Evolutionary conservation across 768 basidiomycete species (phyloP), one percentile per base, ranked within the genome.

Genomic region (Russula emetica): DNA sequence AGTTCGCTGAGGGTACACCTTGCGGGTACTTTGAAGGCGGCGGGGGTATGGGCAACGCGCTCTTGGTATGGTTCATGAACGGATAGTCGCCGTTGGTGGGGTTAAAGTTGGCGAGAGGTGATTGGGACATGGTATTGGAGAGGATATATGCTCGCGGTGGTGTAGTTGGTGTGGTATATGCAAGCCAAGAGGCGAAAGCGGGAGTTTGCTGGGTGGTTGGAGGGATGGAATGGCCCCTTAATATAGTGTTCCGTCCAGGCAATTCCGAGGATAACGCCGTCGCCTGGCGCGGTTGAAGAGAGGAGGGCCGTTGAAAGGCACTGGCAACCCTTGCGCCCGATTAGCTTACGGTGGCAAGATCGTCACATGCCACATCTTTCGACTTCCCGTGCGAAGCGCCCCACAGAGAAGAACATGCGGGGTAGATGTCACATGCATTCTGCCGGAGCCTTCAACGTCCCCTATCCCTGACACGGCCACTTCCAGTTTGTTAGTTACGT

Each of bases 1-100:
- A 50, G 24, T 66, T 71, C n/a, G 76, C 55, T 5, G 77, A 73
- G 32, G 78, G 76, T 34, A 78, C 74, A 24, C 74, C 76, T 49
- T 76, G 74, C 18, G 81, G 76, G 71, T 83, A 83, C 57, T 75
- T 72, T 1, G 83, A 82, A 24, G 82, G 82, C 32, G 71, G 70
- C 11, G 81, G 78, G 57, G 82, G 78, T 59, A 72, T 73, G 34
- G 77, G 74, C 30, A 73, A 56, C n/a, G 72, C 61, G 30, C 73
- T 71, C 49, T 73, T 72, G 68, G 68, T 70, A 22, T 67, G 56
- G 70, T 77, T 75, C 44, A 82, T 85, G 77, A 85, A 86, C 11
- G 83, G 82, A 71, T 86, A 83, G 22, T 77, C 78, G 24, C 80
- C 81, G 69, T 82, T 81, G 45, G 84, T 81, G 45, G 84, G 84